phyloP scores from a whole-genome alignment of 192 early-diverging fungal species.

The Linnemannia elongata region DNA sequence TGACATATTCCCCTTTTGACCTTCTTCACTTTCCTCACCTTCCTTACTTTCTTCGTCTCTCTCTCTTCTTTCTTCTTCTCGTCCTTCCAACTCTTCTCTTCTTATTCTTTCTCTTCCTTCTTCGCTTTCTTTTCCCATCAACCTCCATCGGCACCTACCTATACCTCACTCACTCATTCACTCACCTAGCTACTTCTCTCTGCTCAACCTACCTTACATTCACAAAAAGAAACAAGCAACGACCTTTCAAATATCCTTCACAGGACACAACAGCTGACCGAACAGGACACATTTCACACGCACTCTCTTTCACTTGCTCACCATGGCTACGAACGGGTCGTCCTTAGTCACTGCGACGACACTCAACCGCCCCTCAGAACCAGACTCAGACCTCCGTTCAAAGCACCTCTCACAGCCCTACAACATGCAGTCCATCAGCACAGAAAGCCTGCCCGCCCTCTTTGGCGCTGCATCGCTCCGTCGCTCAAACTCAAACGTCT shows the following conservation, averaged over 20 bases:
- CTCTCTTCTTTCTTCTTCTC: background rate
- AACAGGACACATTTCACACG: background rate
- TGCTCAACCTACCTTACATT: background rate
- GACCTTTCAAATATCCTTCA: background rate
- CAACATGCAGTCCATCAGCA: conserved; percentile 54
- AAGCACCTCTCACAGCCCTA: conserved; percentile 53
- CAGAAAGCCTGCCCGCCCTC: conserved; percentile 44
- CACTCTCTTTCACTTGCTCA: background rate
- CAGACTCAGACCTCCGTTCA: conserved; percentile 13
- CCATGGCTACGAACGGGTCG: background rate
- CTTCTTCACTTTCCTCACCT: background rate
- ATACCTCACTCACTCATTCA: background rate
- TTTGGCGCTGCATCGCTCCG: conserved; percentile 42
- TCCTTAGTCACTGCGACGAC: background rate
- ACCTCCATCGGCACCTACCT: background rate
- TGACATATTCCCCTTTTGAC: no score
- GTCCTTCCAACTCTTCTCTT: background rate
- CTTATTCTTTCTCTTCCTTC: background rate
- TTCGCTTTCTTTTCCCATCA: background rate
- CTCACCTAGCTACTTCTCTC: background rate
- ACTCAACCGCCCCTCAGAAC: background rate
- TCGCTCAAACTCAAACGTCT: conserved; percentile 38
- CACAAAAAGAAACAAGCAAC: background rate
- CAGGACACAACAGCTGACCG: background rate
- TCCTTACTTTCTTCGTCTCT: background rate